These are phyloP conservation scores for Xylaria bambusicola DNA, from an alignment of 495 filamentous ascomycete species.

Conservation along the genomic window DNA sequence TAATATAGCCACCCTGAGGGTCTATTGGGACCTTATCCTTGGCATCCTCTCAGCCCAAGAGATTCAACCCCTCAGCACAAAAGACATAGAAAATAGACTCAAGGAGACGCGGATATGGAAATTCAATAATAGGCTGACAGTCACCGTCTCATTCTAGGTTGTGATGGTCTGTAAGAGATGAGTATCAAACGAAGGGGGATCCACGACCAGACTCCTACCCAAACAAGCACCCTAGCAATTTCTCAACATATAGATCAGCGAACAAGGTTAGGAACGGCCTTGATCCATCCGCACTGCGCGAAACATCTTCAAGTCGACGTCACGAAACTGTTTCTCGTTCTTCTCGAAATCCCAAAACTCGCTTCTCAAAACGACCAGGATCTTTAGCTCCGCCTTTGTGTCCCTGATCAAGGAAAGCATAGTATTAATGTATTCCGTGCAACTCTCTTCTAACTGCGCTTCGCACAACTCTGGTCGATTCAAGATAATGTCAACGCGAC, in stretches of 20 bases:
- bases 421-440: not conserved
- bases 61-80: too few relatives aligned
- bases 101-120: too few relatives aligned
- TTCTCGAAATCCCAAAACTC: conserved; percentile 8
- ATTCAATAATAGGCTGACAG: too few relatives aligned
- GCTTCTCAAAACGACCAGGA: not conserved
- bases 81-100: too few relatives aligned
- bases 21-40: too few relatives aligned
- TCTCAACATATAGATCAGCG: conserved; percentile 21
- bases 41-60: too few relatives aligned
- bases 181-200: too few relatives aligned
- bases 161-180: too few relatives aligned
- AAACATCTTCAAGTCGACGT: conserved; percentile 1
- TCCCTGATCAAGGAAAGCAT: conserved; percentile 11
- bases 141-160: too few relatives aligned
- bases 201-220: too few relatives aligned
- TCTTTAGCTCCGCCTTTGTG: conserved; percentile 2
- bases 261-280: not conserved
- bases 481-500: conserved; percentile 1
- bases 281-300: conserved; percentile 1
- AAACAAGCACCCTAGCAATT: too few relatives aligned
- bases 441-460: not conserved
- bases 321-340: not conserved
- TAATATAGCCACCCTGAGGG: too few relatives aligned
- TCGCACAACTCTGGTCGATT: conserved; percentile 1